Evolutionary conservation across 768 basidiomycete species (phyloP).

Genomic region (Nidula microcarpa): DNA sequence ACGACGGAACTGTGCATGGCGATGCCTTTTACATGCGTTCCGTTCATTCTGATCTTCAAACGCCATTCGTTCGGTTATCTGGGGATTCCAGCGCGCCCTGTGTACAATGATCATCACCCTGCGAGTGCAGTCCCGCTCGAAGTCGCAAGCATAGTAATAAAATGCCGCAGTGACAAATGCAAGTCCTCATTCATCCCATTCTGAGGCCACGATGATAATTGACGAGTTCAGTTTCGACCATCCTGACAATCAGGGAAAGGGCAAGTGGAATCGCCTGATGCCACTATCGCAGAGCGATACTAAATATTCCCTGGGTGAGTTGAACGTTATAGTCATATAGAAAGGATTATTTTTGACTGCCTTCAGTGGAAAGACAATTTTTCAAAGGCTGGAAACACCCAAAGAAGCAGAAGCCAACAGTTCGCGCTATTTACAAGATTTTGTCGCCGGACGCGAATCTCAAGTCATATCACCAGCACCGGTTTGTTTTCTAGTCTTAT

Average conservation of each 20-base stretch:
- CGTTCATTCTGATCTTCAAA: no score
- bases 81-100: no score
- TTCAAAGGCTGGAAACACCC: slow-evolving; percentile 54
- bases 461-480: slow-evolving; percentile 41
- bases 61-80: no score
- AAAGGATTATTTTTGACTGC: background rate
- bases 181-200: background rate
- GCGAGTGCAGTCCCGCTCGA: background rate
- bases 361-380: slow-evolving; percentile 47
- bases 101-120: no score
- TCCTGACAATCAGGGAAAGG: slow-evolving; percentile 33
- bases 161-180: background rate
- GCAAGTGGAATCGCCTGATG: slow-evolving; percentile 39
- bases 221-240: slow-evolving; percentile 43
- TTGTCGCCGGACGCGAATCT: slow-evolving; percentile 40
- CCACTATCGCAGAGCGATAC: slow-evolving; percentile 29
- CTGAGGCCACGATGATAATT: slow-evolving; percentile 15
- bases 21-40: no score
- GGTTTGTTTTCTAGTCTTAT: slow-evolving; percentile 23
- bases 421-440: slow-evolving; percentile 51
- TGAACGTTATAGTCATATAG: background rate
- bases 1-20: no score
- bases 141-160: background rate
- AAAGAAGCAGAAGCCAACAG: slow-evolving; percentile 43
- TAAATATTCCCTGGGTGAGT: slow-evolving; percentile 38